Evolutionary conservation across 148 eudicot genomes (phyloP), one percentile per base, ranked within the genome.

Genomic region (Beta vulgaris): DNA sequence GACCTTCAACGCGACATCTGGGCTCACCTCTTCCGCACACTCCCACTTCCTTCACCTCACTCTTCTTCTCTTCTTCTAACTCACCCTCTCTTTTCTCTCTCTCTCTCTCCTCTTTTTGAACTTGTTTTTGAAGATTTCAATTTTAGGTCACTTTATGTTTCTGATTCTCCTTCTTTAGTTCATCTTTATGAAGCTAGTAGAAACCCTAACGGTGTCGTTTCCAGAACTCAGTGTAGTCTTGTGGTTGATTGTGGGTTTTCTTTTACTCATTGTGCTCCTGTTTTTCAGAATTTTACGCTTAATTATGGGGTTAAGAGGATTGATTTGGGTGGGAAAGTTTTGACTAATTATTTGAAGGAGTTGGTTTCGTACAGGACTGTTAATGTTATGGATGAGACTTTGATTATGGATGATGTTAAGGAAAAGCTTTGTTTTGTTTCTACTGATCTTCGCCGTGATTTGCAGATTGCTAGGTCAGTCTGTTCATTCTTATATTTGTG

Each of bases 361-460:
- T 57, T 95, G 85, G 87, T 95, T 36, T 89, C 94, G 19, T 95
- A 90, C 80, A 75, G 97, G 26, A 74, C 94, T 6, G 64, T 95
- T 51, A 92, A 95, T 89, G 92, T 92, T n/a, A 95, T 90, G 99
- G 99, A 95, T 66, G 99, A 95, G 80, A 84, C 92, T 46, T 85
- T 92, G 65, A 63, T 95, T 18, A 84, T 95, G 82, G 99, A 95
- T 76, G 85, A 95, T 84, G 97, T 89, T 25, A 95, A 95, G 86
- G 96, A 94, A 84, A 84, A 87, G 73, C 80, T 95, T 34, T 95
- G 97, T 79, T 95, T 90, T 68, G 97, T 95, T 67, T 95, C 99
- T 6, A 84, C 84, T 31, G 96, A 94, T 78, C 88, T 87, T 25
- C 82, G 77, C 10, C 89, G 89, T 2, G 97, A 94, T 82, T 76